Evolutionary conservation across 2,329 filamentous ascomycete species (phyloP).

Genomic region (Sarocladiaceae sp.): DNA sequence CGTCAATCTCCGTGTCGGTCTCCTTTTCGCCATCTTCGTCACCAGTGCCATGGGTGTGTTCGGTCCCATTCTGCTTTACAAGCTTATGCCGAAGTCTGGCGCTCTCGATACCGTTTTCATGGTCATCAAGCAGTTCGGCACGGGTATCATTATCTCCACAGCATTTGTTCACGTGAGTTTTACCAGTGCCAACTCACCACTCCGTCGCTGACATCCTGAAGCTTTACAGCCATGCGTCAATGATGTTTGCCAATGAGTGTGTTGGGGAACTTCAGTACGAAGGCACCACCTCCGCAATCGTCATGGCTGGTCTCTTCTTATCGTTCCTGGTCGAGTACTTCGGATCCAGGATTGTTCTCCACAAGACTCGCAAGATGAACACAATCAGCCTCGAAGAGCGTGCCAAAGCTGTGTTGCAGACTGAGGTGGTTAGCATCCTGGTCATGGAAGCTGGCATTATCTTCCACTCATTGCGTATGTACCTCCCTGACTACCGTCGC

Average conservation of each 20-base stretch:
- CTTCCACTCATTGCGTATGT: constrained; percentile 65
- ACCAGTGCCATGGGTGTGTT: constrained; percentile 69
- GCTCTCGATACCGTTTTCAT: constrained; percentile 50
- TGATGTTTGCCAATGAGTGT: constrained; percentile 71
- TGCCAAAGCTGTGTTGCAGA: constrained; percentile 23
- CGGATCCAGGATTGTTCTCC: constrained; percentile 53
- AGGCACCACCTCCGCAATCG: constrained; percentile 62
- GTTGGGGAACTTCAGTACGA: constrained; percentile 64
- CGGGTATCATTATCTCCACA: constrained; percentile 68
- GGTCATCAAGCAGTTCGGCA: constrained; percentile 69
- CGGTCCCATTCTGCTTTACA: constrained; percentile 59
- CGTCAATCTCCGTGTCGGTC: constrained; percentile 62
- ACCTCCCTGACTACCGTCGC: background rate
- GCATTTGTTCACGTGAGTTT: constrained; percentile 61
- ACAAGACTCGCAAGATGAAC: constrained; percentile 25
- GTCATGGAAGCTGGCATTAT: constrained; percentile 71
- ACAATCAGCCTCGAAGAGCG: constrained; percentile 20
- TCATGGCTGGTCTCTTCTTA: constrained; percentile 70
- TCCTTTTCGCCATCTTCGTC: constrained; percentile 66
- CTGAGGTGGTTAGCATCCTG: constrained; percentile 56
- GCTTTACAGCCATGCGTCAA: constrained; percentile 67
- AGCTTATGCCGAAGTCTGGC: constrained; percentile 43
- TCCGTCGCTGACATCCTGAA: constrained; percentile 24
- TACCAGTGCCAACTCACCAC: background rate
- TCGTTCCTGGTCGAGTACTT: constrained; percentile 69